Percentiles rank a stretch among this genome's conserved stretches.
Evolutionary conservation across 148 eudicot genomes (phyloP).

Genomic region (Euryodendron excelsum): DNA sequence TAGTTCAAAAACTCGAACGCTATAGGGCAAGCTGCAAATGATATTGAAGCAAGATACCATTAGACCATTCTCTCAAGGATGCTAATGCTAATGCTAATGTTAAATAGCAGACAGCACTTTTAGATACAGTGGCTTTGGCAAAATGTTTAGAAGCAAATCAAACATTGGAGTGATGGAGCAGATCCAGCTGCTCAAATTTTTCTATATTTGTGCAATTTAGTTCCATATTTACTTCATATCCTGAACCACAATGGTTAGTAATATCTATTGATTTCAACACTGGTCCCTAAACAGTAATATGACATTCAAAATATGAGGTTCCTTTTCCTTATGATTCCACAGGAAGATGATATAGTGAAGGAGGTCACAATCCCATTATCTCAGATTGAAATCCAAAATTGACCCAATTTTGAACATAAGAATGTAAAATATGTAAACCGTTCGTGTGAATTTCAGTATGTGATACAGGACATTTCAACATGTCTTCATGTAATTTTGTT

Average conservation of each 20-base stretch:
- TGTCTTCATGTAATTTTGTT: too few species aligned
- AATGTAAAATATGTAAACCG: too few species aligned
- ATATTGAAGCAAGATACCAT: not conserved
- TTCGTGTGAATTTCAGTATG: not conserved
- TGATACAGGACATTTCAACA: not conserved
- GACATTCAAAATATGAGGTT: not conserved
- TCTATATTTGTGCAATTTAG: too few species aligned
- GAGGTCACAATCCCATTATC: too few species aligned
- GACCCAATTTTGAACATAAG: not conserved
- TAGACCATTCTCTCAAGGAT: too few species aligned
- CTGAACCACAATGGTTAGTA: not conserved
- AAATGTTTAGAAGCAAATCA: not conserved
- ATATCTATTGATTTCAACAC: not conserved
- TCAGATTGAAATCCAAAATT: not conserved
- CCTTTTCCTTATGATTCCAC: not conserved
- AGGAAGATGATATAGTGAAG: not conserved
- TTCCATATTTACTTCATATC: not conserved
- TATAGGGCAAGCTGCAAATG: conserved; percentile 51
- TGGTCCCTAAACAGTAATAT: not conserved
- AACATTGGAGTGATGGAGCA: not conserved
- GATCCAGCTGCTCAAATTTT: not conserved
- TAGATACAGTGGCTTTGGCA: not conserved
- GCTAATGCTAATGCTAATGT: too few species aligned
- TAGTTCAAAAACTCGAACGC: conserved; percentile 53
- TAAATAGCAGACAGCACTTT: too few species aligned